Base-by-base conservation (phyloP, 129 eudicot genomes). In the Dittrichia graveolens region DNA sequence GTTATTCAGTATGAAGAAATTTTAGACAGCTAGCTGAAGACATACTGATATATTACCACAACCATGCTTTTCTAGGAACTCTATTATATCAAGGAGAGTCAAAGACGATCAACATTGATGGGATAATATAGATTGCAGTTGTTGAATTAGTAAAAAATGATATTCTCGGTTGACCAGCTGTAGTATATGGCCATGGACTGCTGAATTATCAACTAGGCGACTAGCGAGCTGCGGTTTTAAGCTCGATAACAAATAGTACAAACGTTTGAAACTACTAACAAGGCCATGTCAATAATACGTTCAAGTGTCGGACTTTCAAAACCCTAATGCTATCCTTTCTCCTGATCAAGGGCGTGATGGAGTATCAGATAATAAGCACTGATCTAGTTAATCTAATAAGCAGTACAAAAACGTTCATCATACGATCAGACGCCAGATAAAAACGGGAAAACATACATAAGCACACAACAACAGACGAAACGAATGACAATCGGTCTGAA, bases 291-390 rank as follows among this genome's bases (percentile, higher is more conserved):
- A 10, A 54, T 31, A 24, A 9, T 8, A 5, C 19, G 47, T 12
- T 45, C 77, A 18, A 45, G 5, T 2, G 59, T 59, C 49, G 2
- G 40, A 61, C 37, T 59, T 73, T 8, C 18, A 11, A 73, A 73
- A 55, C 75, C 71, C 78, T 74, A 73, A 62, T 48, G 0, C 2
- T 7, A 61, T 8, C 44, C 68, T 38, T 31, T 45, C 46, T 34
- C 39, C 31, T 0, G 31, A 2, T 24, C 31, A 24, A 24, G 39
- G 50, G 46, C 14, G 15, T 31, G 43, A 24, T 14, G 10, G 7
- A 65, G 44, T 49, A 59, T 60, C 46, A 60, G 46, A 37, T 60
- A 3, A 19, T 7, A 18, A 2, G 19, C 12, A 57, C 45, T 57
- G 41, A 50, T 42, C 19, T 41, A 66, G 15, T 42, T 31, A 18